Evolutionary conservation across 371 early-diverging fungal species (phyloP), one percentile per base, ranked within the genome.

Genomic region (Mucor lusitanicus): DNA sequence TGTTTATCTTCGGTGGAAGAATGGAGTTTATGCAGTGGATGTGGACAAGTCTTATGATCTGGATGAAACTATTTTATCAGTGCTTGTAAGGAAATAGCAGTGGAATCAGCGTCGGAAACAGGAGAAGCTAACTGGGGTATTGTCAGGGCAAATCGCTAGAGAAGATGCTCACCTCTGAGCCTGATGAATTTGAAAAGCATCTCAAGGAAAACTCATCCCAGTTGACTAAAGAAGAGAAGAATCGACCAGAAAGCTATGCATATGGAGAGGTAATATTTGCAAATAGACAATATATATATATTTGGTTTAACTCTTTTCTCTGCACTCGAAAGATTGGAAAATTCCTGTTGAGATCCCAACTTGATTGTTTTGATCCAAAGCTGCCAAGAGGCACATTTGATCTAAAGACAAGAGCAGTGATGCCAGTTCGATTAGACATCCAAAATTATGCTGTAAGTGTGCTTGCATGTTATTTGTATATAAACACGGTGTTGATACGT

Each of bases 371-470:
- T 48, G 89, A 97, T 73, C 78, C 85, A 11, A 67, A 88, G 8
- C 76, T 98, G 30, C 93, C 93, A 6, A 84, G 88, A 28, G 80
- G 85, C 48, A 90, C 92, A 1, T 97, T 97, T 86, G 98, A 98
- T 81, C 76, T 98, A 12, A 98, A 98, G 71, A 96, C 97, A 5
- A 87, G 98, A 12, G 97, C 97, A 0, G 86, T 90, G 12, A 76
- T 95, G 25, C 89, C 95, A 0, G 86, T 97, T 50, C 89, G 98
- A 40, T 81, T 96, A 77, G 94, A 96, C 75, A 72, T 88, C 21
- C 69, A 79, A 9, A 92, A 95, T 70, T 93, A 94, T 72, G 68
- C 84, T 64, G 89, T 87, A 67, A 63, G 77, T 61, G 77, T 59
- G 46, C 32, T 17, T 59, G 42, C 62, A 23, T 44, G 28, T 60